Percentiles rank a stretch among this genome's conserved stretches.
Evolutionary conservation across 257 asterid species (phyloP).

Genomic region (Osmanthus fragrans): DNA sequence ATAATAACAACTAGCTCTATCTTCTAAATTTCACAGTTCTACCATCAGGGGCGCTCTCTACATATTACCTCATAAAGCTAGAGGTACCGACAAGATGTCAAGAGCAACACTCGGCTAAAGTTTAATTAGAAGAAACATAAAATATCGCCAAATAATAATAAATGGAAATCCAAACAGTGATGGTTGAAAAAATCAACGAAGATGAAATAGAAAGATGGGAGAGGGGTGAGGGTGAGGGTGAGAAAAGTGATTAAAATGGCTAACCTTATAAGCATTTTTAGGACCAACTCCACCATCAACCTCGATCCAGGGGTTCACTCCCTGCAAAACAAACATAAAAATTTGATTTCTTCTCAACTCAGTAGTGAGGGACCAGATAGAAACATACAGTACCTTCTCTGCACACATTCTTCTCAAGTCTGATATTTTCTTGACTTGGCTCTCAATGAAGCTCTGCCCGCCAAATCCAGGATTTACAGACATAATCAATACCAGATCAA

Average conservation of each 20-base stretch:
- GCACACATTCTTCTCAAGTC: slow-evolving; percentile 89
- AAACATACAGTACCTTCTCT: slow-evolving; percentile 60
- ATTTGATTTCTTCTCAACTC: slow-evolving; percentile 22
- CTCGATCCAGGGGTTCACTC: slow-evolving; percentile 98
- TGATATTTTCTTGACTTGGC: slow-evolving; percentile 94
- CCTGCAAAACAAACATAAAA: slow-evolving; percentile 51
- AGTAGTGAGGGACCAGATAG: slow-evolving; percentile 7
- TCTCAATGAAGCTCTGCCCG: slow-evolving; percentile 99
- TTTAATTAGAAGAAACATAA: not conserved
- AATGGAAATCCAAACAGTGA: not conserved
- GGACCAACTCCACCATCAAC: slow-evolving; percentile 97
- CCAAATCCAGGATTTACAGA: slow-evolving; percentile 99
- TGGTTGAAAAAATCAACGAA: not conserved
- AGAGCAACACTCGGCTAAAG: not conserved
- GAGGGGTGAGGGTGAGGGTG: not conserved
- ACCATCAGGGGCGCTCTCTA: not conserved
- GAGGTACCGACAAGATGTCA: no score
- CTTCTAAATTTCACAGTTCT: not conserved
- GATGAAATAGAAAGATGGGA: not conserved
- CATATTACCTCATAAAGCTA: not conserved
- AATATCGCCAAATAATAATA: not conserved
- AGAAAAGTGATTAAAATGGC: not conserved
- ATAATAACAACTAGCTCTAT: not conserved
- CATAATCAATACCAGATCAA: slow-evolving; percentile 90
- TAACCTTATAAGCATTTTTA: slow-evolving; percentile 90